Evolutionary conservation across 805 yeast genomes (phyloP).

Genomic region (Starmera quercuum): DNA sequence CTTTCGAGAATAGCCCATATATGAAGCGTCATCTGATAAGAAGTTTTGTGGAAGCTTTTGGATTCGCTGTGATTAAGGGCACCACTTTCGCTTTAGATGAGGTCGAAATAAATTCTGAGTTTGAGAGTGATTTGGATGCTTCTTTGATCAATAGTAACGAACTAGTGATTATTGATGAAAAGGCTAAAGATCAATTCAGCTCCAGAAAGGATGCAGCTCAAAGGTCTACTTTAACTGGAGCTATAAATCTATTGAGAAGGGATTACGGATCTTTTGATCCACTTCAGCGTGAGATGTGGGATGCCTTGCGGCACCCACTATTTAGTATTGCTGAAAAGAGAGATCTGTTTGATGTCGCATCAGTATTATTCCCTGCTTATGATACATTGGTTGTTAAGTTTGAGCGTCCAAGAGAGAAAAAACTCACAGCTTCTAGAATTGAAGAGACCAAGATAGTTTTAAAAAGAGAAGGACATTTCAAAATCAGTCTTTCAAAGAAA

Average conservation of each 20-base stretch:
- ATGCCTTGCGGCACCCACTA: slow-evolving; percentile 53
- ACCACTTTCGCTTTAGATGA: slow-evolving; percentile 53
- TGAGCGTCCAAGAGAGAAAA: slow-evolving; percentile 60
- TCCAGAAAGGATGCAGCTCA: slow-evolving; percentile 59
- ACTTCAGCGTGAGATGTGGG: slow-evolving; percentile 59
- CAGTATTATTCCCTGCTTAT: slow-evolving; percentile 54
- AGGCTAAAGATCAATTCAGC: slow-evolving; percentile 33
- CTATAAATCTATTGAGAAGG: slow-evolving; percentile 55
- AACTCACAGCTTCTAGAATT: slow-evolving; percentile 49
- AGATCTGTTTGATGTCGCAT: slow-evolving; percentile 53
- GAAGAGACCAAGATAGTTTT: slow-evolving; percentile 51
- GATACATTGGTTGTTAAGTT: slow-evolving; percentile 57
- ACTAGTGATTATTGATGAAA: slow-evolving; percentile 49
- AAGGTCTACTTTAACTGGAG: slow-evolving; percentile 55
- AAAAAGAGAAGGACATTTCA: slow-evolving; percentile 40
- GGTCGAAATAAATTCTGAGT: slow-evolving; percentile 39
- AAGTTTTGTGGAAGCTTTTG: slow-evolving; percentile 43
- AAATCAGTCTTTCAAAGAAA: slow-evolving; percentile 13
- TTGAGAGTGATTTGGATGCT: slow-evolving; percentile 5
- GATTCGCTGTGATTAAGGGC: slow-evolving; percentile 62
- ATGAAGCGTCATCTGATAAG: slow-evolving; percentile 43
- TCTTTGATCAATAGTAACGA: slow-evolving; percentile 1
- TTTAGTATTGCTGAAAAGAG: slow-evolving; percentile 54
- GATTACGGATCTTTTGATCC: slow-evolving; percentile 49
- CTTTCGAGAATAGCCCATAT: slow-evolving; percentile 47